Evolutionary conservation across 805 yeast genomes (phyloP), one percentile per base, ranked within the genome.

Genomic region (Suhomyces sp.): DNA sequence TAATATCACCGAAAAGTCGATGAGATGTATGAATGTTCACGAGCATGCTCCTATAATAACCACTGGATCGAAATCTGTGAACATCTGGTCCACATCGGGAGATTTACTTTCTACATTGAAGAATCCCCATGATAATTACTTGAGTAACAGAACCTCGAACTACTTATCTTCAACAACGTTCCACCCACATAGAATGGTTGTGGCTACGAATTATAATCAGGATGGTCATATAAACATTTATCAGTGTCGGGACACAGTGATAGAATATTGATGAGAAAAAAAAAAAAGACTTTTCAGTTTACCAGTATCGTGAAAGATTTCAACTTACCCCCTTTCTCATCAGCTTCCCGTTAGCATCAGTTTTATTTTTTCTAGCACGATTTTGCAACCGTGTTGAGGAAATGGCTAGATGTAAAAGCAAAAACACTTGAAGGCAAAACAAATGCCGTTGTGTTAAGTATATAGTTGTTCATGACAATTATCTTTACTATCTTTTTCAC

Each of bases 41-140:
- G 98, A 93, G 51, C 98, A 93, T 62, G 98, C 98, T 0, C 98
- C 98, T 1, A 72, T 93, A 2, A 76, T 93, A 38, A 91, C 90
- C 2, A 83, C 96, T 3, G 97, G 96, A 0, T 81, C 90, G 2
- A 83, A 83, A 42, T 71, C 76, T 22, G 79, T 88, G 11, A 82
- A 86, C 28, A 61, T 93, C 4, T 90, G 93, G 85, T 79, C 95
- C 3, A 87, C 96, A 0, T 66, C 83, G 0, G 98, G 98, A 2
- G 84, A 85, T 40, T 56, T 77, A 36, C 64, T 90, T 5, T 65
- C 86, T 1, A 71, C 75, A 7, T 74, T 90, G 45, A 74, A 72
- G 50, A 79, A 54, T 53, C 70, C 75, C 23, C 61, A 65, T 51
- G 61, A 65, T 46, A 53, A 51, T 9, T 64, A 73, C 50, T 57